Base-by-base conservation (phyloP, 2,329 filamentous ascomycete species). In the Leptographium flavum region DNA sequence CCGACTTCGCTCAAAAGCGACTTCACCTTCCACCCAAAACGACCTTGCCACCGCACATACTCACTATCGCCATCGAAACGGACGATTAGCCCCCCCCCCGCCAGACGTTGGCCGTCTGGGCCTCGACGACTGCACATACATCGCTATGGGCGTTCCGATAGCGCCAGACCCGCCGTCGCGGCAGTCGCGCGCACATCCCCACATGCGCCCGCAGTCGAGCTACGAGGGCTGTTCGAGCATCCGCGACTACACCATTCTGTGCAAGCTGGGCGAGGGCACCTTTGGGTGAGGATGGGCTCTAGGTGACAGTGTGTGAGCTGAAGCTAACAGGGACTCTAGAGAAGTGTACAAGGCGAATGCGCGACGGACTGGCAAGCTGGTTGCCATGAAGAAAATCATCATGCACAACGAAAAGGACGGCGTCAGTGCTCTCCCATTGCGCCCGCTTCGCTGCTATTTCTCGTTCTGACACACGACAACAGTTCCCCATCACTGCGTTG, bases 401-500 rank as follows among this genome's bases (percentile, higher is more conserved):
- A 95, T 96, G 85, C 92, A 96, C 62, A 94, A 96, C 62, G 92
- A 98, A 68, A 96, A 95, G 62, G 92, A 98, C 63, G 92, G 92
- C 42, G 81, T 85, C 64, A 55, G 79, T 65, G 21, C 25, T 2
- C 15, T 8, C 22, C 35, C 17, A 14, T 19, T n/a, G 7, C 10
- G 1, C 22, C 21, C 28, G 5, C 5, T 11, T 11, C 35, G 22
- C 32, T 25, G 14, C 33, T 19, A 45, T 47, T 47, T 15, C 45
- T 11, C n/a, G 25, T 27, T 22, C 50, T 53, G 21, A 56, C 48
- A 23, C 17, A 2, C 2, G 2, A 6, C 21, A 2, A 13, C 51
- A 85, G 69, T 98, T 98, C 55, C 92, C 92, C n/a, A 98, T 98
- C 52, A 98, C 92, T 1, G 90, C 92, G 7, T 74, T 98, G 39